Percentiles rank a stretch among this genome's conserved stretches.
phyloP scores from a whole-genome alignment of 495 filamentous ascomycete species.

The Penicillium herquei region DNA sequence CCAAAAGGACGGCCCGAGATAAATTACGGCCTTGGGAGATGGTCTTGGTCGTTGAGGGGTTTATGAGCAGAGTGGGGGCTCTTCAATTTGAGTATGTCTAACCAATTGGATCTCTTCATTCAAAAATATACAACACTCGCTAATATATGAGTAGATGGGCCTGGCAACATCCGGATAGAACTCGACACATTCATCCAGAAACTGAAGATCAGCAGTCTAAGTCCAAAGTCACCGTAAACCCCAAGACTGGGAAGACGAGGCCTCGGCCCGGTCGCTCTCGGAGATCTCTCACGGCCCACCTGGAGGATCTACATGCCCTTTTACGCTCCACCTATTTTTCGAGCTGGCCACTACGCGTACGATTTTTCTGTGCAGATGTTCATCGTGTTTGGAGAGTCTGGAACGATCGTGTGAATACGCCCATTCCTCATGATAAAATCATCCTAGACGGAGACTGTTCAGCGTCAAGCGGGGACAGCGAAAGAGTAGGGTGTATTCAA shows the following conservation, averaged over 20 bases:
- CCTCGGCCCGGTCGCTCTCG: slow-evolving; percentile 47
- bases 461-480: slow-evolving; percentile 2
- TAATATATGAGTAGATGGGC: slow-evolving; percentile 68
- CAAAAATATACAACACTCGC: background rate
- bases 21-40: slow-evolving; percentile 90
- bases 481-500: slow-evolving; percentile 37
- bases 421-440: slow-evolving; percentile 52
- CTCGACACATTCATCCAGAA: slow-evolving; percentile 61
- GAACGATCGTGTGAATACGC: slow-evolving; percentile 47
- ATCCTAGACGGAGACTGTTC: slow-evolving; percentile 51
- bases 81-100: slow-evolving; percentile 87
- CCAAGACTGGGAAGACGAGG: slow-evolving; percentile 22
- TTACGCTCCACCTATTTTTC: slow-evolving; percentile 74
- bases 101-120: background rate
- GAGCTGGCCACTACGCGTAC: slow-evolving; percentile 76
- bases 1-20: slow-evolving; percentile 63
- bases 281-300: slow-evolving; percentile 56
- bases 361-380: slow-evolving; percentile 75
- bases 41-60: slow-evolving; percentile 82
- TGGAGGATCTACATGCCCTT: slow-evolving; percentile 77
- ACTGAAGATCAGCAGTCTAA: slow-evolving; percentile 38
- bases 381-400: slow-evolving; percentile 64
- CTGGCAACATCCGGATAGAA: slow-evolving; percentile 77
- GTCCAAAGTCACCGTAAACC: slow-evolving; percentile 5
- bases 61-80: slow-evolving; percentile 80